phyloP scores from a whole-genome alignment of 805 yeast species.

The Nakazawaea holstii region DNA sequence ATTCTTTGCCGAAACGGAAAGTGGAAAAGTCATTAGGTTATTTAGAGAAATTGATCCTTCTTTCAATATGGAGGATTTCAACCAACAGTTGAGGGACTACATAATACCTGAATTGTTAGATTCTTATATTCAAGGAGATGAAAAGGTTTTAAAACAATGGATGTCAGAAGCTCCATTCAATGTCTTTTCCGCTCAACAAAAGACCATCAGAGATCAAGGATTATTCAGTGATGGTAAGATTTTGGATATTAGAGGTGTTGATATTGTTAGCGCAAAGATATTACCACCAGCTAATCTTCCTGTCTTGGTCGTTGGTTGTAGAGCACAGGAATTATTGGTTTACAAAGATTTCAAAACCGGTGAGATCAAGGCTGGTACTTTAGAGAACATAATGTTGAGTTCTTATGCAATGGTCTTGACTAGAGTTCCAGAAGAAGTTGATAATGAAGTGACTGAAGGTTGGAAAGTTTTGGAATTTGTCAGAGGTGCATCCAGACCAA shows the following conservation, averaged over 20 bases:
- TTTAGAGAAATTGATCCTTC: conserved; percentile 88
- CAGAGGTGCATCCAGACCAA: conserved; percentile 86
- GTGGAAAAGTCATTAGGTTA: conserved; percentile 83
- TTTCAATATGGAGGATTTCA: conserved; percentile 74
- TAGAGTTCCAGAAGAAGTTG: conserved; percentile 87
- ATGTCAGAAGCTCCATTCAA: conserved; percentile 95
- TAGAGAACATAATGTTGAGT: conserved; percentile 85
- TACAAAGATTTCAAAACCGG: conserved; percentile 89
- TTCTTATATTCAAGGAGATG: conserved; percentile 92
- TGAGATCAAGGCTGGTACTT: conserved; percentile 93
- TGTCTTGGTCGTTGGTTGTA: conserved; percentile 86
- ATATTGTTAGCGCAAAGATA: conserved; percentile 79
- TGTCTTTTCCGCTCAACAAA: conserved; percentile 90
- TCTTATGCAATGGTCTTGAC: conserved; percentile 97
- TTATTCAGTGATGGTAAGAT: conserved; percentile 87
- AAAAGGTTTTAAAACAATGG: conserved; percentile 78
- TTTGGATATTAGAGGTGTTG: conserved; percentile 92
- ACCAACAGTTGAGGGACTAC: conserved; percentile 80
- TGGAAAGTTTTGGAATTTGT: conserved; percentile 96
- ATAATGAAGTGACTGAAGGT: conserved; percentile 87
- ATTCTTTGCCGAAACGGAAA: conserved; percentile 93
- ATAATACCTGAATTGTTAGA: conserved; percentile 94
- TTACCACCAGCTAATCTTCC: conserved; percentile 91
- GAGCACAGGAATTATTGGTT: conserved; percentile 93
- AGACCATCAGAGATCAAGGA: conserved; percentile 87